Evolutionary conservation across 192 early-diverging fungal genomes (phyloP).

Genomic region (Endogone sp.): DNA sequence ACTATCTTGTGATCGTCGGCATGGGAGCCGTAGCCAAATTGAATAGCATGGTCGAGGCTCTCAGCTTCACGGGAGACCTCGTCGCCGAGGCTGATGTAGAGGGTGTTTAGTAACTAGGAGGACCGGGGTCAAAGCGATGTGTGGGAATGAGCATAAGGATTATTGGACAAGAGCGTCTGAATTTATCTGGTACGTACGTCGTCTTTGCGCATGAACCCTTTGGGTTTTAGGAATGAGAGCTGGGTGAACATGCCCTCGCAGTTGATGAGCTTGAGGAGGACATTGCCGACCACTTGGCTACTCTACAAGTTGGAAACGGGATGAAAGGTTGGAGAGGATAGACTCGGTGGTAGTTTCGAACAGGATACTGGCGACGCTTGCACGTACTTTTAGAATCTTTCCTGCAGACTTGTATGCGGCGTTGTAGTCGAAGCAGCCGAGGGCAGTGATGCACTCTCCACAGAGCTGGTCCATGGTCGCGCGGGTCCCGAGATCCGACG

Average conservation of each 20-base stretch:
- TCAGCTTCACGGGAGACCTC: neutral
- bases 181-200: neutral
- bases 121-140: no score
- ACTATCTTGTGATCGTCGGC: neutral
- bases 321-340: neutral
- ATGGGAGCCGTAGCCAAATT: neutral
- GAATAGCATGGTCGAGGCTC: neutral
- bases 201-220: neutral
- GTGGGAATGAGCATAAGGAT: no score
- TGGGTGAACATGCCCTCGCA: neutral
- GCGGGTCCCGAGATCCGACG: no score
- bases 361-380: no score
- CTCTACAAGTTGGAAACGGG: no score
- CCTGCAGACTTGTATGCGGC: constrained; percentile 8
- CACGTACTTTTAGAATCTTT: constrained; percentile 11
- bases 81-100: neutral
- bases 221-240: neutral
- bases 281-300: neutral
- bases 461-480: constrained; percentile 5
- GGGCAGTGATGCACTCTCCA: constrained; percentile 15
- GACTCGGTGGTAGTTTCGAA: no score
- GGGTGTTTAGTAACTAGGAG: neutral
- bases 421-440: constrained; percentile 20
- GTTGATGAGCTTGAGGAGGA: neutral
- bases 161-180: no score